Base-by-base conservation (phyloP, 1,284 basidiomycete species). In the Naganishia sp. region DNA sequence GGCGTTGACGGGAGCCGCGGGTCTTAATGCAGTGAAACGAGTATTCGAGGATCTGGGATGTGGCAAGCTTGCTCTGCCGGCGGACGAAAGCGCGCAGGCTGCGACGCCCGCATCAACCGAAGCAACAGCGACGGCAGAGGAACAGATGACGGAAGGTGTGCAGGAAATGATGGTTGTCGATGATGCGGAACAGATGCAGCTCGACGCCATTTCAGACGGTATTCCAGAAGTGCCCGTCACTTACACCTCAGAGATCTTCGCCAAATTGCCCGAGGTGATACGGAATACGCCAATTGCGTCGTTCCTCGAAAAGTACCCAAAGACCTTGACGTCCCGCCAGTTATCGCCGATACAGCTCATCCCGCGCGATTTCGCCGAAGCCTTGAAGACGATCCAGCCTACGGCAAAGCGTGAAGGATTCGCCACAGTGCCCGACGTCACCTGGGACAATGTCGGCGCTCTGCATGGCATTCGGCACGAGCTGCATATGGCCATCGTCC, bases 391-490 rank as follows among this genome's bases (percentile, higher is more conserved):
- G 49, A 88, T 97, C 0, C 95, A 98, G 76, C 95, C 95, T 0
- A 96, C 93, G 0, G 93, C 94, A 7, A 95, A 95, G 76, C 89
- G 95, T 61, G 95, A 99, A 82, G 96, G 96, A 3, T 99, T 99
- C 72, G 89, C 95, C 2, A 98, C 94, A 0, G 90, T 97, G 0
- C 95, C 96, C 0, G 92, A 95, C 72, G 92, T 98, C 0, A 90
- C 90, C 0, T 99, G 95, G 94, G 84, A 88, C 1, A 94, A 98
- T 73, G 85, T 99, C 46, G 96, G 96, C n/a, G 95, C 95, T 0
- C 82, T 98, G 21, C 87, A 90, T 70, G 84, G 81, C 1, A 92
- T 88, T 1, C 83, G 94, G 28, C 92, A 95, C 71, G 95, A 97
- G 80, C 83, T 99, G 46, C 90, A 94, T 72, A 97, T 98, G 92